Conservation (phyloP, 805 yeast genomes). For the Candida alai region DNA sequence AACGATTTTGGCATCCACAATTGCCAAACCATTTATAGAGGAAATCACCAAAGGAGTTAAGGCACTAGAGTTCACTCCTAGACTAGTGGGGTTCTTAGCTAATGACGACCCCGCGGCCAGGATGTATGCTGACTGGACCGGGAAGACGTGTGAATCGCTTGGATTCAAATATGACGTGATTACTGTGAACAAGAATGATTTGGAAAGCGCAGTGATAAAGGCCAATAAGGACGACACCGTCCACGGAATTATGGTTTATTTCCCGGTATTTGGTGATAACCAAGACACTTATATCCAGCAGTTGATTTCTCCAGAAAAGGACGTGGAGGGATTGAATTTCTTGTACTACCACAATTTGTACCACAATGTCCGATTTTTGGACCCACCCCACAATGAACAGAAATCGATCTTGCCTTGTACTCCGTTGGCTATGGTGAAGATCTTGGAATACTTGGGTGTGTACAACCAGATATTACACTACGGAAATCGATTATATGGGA, state of each 20-base stretch:
- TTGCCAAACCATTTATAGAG: slow-evolving; percentile 75
- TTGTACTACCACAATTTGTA: slow-evolving; percentile 90
- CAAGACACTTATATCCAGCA: slow-evolving; percentile 97
- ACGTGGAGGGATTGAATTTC: slow-evolving; percentile 93
- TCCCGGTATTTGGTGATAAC: slow-evolving; percentile 93
- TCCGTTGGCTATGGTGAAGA: slow-evolving; percentile 91
- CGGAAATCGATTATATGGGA: slow-evolving; percentile 92
- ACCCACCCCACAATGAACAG: slow-evolving; percentile 55
- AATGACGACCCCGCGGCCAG: slow-evolving; percentile 93
- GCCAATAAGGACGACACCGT: slow-evolving; percentile 77
- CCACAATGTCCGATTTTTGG: slow-evolving; percentile 85
- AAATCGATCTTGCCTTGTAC: slow-evolving; percentile 95
- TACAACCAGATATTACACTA: slow-evolving; percentile 79
- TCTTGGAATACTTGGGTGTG: slow-evolving; percentile 82
- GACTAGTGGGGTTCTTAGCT: slow-evolving; percentile 86
- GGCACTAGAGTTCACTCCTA: slow-evolving; percentile 55
- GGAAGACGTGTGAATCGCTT: slow-evolving; percentile 77
- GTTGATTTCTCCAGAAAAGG: slow-evolving; percentile 85
- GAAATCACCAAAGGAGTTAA: slow-evolving; percentile 64
- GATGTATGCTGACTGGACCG: slow-evolving; percentile 95
- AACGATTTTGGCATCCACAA: slow-evolving; percentile 81
- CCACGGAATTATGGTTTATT: slow-evolving; percentile 94
- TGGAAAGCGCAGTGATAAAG: slow-evolving; percentile 76
- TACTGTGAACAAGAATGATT: slow-evolving; percentile 70
- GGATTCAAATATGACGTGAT: slow-evolving; percentile 84